Evolutionary conservation across 2,329 filamentous ascomycete genomes (phyloP).

Genomic region (Colletotrichum gloeosporioides): DNA sequence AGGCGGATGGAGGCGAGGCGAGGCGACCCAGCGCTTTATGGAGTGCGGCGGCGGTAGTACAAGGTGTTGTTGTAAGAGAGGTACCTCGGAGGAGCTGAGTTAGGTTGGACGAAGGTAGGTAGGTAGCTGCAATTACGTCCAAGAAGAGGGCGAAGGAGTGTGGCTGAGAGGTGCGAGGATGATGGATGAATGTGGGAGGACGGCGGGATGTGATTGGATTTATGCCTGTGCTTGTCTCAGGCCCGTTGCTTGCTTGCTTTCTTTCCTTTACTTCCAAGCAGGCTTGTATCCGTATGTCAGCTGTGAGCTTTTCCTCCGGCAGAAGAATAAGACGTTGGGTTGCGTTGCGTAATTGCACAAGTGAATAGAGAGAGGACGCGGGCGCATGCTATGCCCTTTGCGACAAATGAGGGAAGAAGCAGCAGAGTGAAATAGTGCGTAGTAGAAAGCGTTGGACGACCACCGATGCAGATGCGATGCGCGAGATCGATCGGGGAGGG

Average conservation of each 20-base stretch:
- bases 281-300: not conserved
- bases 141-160: not conserved
- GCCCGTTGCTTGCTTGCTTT: not conserved
- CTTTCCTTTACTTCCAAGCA: not conserved
- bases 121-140: not conserved
- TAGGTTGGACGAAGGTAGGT: not conserved
- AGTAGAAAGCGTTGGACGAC: not conserved
- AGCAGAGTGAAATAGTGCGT: not conserved
- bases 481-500: conserved; percentile 10
- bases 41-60: not conserved
- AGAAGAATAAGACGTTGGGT: not conserved
- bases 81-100: not conserved
- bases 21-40: not conserved
- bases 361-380: not conserved
- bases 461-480: conserved; percentile 1
- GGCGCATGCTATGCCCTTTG: not conserved
- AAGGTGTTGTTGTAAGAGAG: not conserved
- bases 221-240: conserved; percentile 9
- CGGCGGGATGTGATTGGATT: not conserved
- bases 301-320: not conserved
- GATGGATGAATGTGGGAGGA: not conserved
- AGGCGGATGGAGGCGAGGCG: not conserved
- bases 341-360: not conserved
- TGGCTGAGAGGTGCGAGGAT: not conserved
- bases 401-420: not conserved